phyloP scores from a whole-genome alignment of 495 filamentous ascomycete genomes.

The Aspergillus avenaceus region DNA sequence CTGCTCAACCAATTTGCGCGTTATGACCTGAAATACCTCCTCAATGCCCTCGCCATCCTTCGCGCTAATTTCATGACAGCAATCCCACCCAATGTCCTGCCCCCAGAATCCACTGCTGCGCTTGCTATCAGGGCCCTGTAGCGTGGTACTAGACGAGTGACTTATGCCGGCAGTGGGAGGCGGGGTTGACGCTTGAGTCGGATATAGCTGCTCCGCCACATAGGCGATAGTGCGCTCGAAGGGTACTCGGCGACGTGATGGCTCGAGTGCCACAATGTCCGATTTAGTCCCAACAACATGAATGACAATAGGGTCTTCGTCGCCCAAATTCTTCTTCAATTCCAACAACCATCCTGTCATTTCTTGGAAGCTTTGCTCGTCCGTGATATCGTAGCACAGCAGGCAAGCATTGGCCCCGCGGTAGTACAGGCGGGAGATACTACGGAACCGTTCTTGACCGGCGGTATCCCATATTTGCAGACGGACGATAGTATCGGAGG shows the following conservation, averaged over 20 bases:
- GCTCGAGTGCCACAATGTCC: slow-evolving; percentile 82
- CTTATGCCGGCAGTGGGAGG: slow-evolving; percentile 52
- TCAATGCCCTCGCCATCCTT: slow-evolving; percentile 95
- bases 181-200: slow-evolving; percentile 58
- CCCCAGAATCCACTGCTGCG: slow-evolving; percentile 84
- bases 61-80: slow-evolving; percentile 93
- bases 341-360: slow-evolving; percentile 92
- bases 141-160: slow-evolving; percentile 32
- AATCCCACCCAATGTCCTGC: slow-evolving; percentile 90
- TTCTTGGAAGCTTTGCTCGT: slow-evolving; percentile 79
- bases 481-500: slow-evolving; percentile 73
- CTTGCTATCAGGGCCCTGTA: slow-evolving; percentile 68
- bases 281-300: slow-evolving; percentile 96
- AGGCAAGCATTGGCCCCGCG: slow-evolving; percentile 91
- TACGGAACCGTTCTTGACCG: slow-evolving; percentile 92
- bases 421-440: slow-evolving; percentile 92
- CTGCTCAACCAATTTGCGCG: slow-evolving; percentile 91
- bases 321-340: slow-evolving; percentile 61
- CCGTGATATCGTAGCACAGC: slow-evolving; percentile 91
- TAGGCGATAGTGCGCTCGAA: slow-evolving; percentile 95
- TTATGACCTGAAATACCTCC: slow-evolving; percentile 94
- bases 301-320: slow-evolving; percentile 68
- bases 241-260: slow-evolving; percentile 69
- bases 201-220: slow-evolving; percentile 83
- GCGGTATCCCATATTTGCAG: slow-evolving; percentile 94